phyloP scores from a whole-genome alignment of 2,329 filamentous ascomycete species.

The Penicillium italicum region DNA sequence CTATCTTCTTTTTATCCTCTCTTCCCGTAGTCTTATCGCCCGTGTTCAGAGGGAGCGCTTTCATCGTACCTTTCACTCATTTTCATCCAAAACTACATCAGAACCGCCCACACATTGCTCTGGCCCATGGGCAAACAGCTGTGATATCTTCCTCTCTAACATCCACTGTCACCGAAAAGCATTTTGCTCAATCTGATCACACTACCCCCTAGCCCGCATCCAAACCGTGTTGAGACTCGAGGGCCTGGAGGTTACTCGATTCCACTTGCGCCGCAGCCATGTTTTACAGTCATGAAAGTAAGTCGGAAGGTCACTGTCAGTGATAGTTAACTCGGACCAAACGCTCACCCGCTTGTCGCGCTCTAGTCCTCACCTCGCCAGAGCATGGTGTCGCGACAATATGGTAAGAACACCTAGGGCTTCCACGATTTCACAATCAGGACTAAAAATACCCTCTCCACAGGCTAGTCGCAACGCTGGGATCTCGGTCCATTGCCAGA shows the following conservation, averaged over 20 bases:
- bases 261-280: slow-evolving; percentile 48
- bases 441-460: not conserved
- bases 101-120: not conserved
- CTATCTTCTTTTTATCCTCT: not conserved
- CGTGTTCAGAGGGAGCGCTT: not conserved
- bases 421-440: slow-evolving; percentile 19
- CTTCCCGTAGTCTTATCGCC: not conserved
- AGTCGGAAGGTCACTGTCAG: slow-evolving; percentile 29
- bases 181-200: not conserved
- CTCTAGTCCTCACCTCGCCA: slow-evolving; percentile 69
- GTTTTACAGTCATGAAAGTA: slow-evolving; percentile 97
- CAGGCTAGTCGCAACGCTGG: slow-evolving; percentile 89
- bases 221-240: not conserved
- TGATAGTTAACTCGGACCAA: not conserved
- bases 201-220: not conserved
- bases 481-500: slow-evolving; percentile 65
- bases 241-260: not conserved
- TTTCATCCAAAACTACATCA: not conserved
- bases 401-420: slow-evolving; percentile 58
- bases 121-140: not conserved
- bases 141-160: not conserved
- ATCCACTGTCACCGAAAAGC: not conserved
- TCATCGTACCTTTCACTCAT: not conserved
- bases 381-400: slow-evolving; percentile 93
- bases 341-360: slow-evolving; percentile 19